These are phyloP conservation scores for Brassica hybrid DNA, from an alignment of 441 rosid species.

Conservation along the genomic window DNA sequence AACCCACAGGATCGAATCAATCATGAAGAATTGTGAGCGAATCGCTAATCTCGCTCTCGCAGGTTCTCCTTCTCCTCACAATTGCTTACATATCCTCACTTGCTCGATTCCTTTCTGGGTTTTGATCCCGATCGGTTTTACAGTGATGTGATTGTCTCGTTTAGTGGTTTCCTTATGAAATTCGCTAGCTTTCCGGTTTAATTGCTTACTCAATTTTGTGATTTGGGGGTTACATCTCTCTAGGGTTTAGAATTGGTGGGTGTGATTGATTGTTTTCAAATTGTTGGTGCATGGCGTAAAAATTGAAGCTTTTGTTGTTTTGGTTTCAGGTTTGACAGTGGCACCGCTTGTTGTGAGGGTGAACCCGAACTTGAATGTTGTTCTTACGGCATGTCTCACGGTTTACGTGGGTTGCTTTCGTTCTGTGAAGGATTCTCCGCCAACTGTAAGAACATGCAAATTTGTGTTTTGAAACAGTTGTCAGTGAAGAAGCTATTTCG, in stretches of 20 bases:
- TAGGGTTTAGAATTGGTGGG: slow-evolving; percentile 37
- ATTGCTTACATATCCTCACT: no score
- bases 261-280: slow-evolving; percentile 16
- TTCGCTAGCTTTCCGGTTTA: slow-evolving; percentile 11
- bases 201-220: neutral
- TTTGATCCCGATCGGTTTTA: slow-evolving; percentile 1
- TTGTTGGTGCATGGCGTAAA: no score
- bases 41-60: slow-evolving; percentile 81
- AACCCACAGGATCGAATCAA: slow-evolving; percentile 15
- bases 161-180: slow-evolving; percentile 18
- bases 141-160: slow-evolving; percentile 1
- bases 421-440: slow-evolving; percentile 89
- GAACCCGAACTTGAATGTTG: slow-evolving; percentile 85
- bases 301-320: slow-evolving; percentile 12
- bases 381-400: slow-evolving; percentile 84
- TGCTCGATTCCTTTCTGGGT: slow-evolving; percentile 1
- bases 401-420: slow-evolving; percentile 91
- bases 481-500: no score
- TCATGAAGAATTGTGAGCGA: slow-evolving; percentile 83
- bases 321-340: slow-evolving; percentile 74
- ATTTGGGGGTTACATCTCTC: slow-evolving; percentile 5
- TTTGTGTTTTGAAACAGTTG: neutral
- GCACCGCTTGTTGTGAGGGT: slow-evolving; percentile 91
- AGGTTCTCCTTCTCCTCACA: slow-evolving; percentile 51
- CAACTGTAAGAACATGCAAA: slow-evolving; percentile 60